Evolutionary conservation across 139 green algal species (phyloP).

Genomic region (Chlorella sp.): DNA sequence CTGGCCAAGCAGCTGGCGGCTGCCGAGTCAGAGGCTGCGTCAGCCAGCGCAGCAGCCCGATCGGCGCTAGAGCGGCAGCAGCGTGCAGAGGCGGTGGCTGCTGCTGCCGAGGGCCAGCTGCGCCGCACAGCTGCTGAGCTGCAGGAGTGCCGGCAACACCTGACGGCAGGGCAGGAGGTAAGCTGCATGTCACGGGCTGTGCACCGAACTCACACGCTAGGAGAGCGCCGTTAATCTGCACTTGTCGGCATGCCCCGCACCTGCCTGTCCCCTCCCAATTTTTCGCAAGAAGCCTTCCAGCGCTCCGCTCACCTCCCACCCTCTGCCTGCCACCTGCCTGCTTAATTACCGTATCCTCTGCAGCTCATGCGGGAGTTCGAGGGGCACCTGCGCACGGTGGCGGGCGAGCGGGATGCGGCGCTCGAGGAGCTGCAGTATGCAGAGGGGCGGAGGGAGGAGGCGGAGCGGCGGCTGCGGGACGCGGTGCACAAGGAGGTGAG

Average conservation of each 20-base stretch:
- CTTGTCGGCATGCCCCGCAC: too few species aligned
- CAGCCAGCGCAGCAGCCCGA: neutral
- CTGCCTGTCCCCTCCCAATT: too few species aligned
- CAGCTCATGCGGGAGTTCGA: slow-evolving; percentile 34
- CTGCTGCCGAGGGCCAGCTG: neutral
- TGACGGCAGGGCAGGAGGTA: slow-evolving; percentile 16
- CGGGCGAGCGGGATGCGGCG: slow-evolving; percentile 4
- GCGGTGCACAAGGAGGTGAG: slow-evolving; percentile 20
- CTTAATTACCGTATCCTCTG: neutral
- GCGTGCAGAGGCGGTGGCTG: neutral
- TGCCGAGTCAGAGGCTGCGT: neutral
- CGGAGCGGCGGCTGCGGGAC: neutral
- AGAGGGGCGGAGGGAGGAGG: neutral
- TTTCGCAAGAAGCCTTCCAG: neutral
- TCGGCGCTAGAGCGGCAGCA: neutral
- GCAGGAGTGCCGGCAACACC: slow-evolving; percentile 16
- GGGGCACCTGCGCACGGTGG: slow-evolving; percentile 19
- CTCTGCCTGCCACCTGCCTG: neutral
- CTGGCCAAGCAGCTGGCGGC: slow-evolving; percentile 27
- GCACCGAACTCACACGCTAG: neutral
- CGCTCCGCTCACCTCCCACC: neutral
- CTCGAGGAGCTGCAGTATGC: slow-evolving; percentile 6
- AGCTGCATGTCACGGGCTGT: neutral
- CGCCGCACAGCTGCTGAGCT: neutral
- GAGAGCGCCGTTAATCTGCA: too few species aligned